These are phyloP conservation scores for Diddensiella caesifluorescens DNA, from an alignment of 805 yeast genomes.

Conservation along the genomic window DNA sequence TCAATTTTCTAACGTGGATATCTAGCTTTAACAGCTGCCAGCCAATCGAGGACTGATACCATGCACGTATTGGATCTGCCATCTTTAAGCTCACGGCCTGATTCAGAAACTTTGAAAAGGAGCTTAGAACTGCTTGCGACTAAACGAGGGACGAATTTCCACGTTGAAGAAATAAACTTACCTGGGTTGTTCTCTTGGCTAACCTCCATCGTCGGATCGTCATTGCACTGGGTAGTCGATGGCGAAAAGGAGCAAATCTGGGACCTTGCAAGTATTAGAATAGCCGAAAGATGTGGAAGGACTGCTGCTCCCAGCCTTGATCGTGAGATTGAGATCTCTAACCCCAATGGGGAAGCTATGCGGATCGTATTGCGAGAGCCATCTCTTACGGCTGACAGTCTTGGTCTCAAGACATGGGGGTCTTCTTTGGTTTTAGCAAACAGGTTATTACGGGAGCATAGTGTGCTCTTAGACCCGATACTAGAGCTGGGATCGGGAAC, in stretches of 20 bases:
- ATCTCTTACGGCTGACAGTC: constrained; percentile 74
- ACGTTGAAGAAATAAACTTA: constrained; percentile 17
- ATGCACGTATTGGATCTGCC: constrained; percentile 28
- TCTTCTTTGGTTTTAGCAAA: constrained; percentile 68
- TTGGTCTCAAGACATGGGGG: constrained; percentile 97
- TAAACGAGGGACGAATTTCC: constrained; percentile 18
- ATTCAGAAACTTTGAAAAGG: constrained; percentile 12
- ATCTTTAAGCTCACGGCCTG: constrained; percentile 20
- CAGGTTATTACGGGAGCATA: constrained; percentile 24
- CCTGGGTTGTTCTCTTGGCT: constrained; percentile 32
- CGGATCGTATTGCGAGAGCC: constrained; percentile 59
- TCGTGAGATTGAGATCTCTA: constrained; percentile 46
- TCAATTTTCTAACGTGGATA: too few relatives aligned
- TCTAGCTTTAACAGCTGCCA: too few relatives aligned
- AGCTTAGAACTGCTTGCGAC: constrained; percentile 17
- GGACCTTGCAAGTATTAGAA: constrained; percentile 53
- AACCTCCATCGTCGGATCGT: constrained; percentile 26
- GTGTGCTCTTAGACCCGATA: constrained; percentile 24
- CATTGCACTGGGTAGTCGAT: constrained; percentile 42
- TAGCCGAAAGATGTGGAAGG: constrained; percentile 80
- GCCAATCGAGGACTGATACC: neutral
- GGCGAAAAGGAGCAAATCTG: constrained; percentile 36
- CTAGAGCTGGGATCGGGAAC: constrained; percentile 93
- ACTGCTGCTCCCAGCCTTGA: constrained; percentile 71
- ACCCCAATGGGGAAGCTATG: constrained; percentile 19